phyloP scores from a whole-genome alignment of 2,329 filamentous ascomycete genomes.

The Neonectria faginata region DNA sequence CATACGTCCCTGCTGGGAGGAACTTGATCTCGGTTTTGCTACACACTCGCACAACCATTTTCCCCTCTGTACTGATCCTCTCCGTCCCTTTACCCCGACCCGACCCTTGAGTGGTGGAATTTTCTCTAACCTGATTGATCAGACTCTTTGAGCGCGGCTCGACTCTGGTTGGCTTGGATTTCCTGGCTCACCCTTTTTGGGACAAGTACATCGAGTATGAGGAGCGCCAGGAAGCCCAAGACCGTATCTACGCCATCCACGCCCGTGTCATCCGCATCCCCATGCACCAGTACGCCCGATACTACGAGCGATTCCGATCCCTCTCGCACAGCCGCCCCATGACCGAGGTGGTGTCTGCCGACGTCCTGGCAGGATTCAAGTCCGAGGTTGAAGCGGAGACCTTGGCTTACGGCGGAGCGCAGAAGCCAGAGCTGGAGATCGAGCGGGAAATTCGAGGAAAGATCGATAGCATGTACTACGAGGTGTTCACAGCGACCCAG shows the following conservation, averaged over 20 bases:
- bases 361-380: slow-evolving; percentile 75
- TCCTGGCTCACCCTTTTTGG: slow-evolving; percentile 96
- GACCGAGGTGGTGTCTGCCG: slow-evolving; percentile 75
- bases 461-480: slow-evolving; percentile 83
- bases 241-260: slow-evolving; percentile 87
- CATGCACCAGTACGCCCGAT: slow-evolving; percentile 94
- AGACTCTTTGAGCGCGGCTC: slow-evolving; percentile 95
- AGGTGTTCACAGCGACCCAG: slow-evolving; percentile 84
- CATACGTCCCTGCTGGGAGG: slow-evolving; percentile 51
- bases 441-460: slow-evolving; percentile 85
- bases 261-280: slow-evolving; percentile 87
- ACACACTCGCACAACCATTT: slow-evolving; percentile 63
- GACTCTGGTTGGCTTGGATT: slow-evolving; percentile 87
- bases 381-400: slow-evolving; percentile 78
- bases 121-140: slow-evolving; percentile 46
- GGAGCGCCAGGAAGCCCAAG: slow-evolving; percentile 85
- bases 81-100: slow-evolving; percentile 51
- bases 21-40: slow-evolving; percentile 60
- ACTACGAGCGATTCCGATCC: slow-evolving; percentile 90
- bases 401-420: slow-evolving; percentile 60
- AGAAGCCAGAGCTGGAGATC: slow-evolving; percentile 79
- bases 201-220: slow-evolving; percentile 99
- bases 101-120: slow-evolving; percentile 42
- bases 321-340: slow-evolving; percentile 80
- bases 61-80: slow-evolving; percentile 69